Base-by-base conservation (phyloP, 1,139 yeast genomes). In the Taphrina wiesneri region DNA sequence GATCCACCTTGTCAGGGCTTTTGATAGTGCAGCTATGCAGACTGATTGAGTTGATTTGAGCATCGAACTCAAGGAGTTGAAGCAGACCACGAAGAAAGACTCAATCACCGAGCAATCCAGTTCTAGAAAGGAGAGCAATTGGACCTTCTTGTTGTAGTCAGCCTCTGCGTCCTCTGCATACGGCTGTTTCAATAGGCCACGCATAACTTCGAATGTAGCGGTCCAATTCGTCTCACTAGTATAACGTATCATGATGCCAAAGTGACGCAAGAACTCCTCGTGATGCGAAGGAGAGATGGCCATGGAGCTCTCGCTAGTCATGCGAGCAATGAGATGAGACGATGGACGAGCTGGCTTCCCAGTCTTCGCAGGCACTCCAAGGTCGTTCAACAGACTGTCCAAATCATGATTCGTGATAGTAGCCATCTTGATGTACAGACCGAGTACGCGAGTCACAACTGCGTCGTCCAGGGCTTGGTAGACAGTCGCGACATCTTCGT, bases 11-110 rank as follows among this genome's bases (percentile, higher is more conserved):
- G 46, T 9, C 23, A 54, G 59, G 15, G 49, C 36, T 15, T 15
- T 25, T 2, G 30, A 25, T n/a, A 54, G 17, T n/a, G 32, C 25
- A 15, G 25, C 25, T 13, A 32, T 26, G n/a, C 36, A 25, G 5
- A 15, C 32, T 32, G 39, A 36, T 15, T 54, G 59, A 7, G 59
- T 39, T 3, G 59, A 54, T 26, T 54, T 54, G 32, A 28, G 59
- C 28, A 54, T 21, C 19, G 59, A 15, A n/a, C 39, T 41, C 4
- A 36, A 25, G 36, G 41, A 21, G 25, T 25, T 23, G 15, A 5
- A 17, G 17, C 36, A 36, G 36, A 39, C n/a, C 11, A 25, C 32
- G 13, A 54, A 15, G 19, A 54, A 17, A 5, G 47, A 15, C 1
- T 54, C 59, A 15, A 54, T 21, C 11, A 3, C 17, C 2, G 47